Evolutionary conservation across 257 asterid genomes (phyloP).

Genomic region (Plantago ovata): DNA sequence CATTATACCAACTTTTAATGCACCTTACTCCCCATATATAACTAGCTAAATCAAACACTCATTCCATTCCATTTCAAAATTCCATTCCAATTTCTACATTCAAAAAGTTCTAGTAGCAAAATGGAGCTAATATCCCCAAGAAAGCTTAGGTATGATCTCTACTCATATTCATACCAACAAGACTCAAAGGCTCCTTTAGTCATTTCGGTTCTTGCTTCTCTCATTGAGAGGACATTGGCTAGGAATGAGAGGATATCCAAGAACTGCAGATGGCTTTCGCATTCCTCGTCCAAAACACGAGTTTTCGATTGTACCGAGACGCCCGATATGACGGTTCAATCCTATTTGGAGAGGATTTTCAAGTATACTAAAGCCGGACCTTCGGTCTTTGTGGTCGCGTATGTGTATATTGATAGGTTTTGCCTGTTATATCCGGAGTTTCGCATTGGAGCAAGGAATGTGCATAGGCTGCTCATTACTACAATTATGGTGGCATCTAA

Average conservation of each 20-base stretch:
- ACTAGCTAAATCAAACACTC: conserved; percentile 12
- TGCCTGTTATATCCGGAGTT: conserved; percentile 68
- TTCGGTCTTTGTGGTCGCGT: conserved; percentile 81
- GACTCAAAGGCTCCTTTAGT: conserved; percentile 62
- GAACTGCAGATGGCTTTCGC: conserved; percentile 26
- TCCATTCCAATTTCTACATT: neutral
- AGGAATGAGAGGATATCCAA: conserved; percentile 66
- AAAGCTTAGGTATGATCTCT: conserved; percentile 69
- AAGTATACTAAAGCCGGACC: conserved; percentile 88
- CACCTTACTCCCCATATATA: conserved; percentile 13
- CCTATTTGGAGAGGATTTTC: conserved; percentile 83
- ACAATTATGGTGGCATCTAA: conserved; percentile 92
- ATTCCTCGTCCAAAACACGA: conserved; percentile 29
- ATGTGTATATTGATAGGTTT: conserved; percentile 76
- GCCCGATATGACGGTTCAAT: conserved; percentile 73
- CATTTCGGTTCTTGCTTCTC: conserved; percentile 86
- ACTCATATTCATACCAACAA: conserved; percentile 52
- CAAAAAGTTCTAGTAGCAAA: neutral
- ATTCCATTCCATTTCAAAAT: conserved; percentile 16
- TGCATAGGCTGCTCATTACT: conserved; percentile 74
- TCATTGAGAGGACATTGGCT: conserved; percentile 71
- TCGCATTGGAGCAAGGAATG: conserved; percentile 64
- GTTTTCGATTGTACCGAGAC: conserved; percentile 70
- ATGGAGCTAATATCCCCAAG: conserved; percentile 85
- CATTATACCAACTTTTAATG: conserved; percentile 24